Percentiles rank a stretch among this genome's conserved stretches.
Conservation (phyloP, 2,329 filamentous ascomycete genomes). For the Rutstroemia sp. region DNA sequence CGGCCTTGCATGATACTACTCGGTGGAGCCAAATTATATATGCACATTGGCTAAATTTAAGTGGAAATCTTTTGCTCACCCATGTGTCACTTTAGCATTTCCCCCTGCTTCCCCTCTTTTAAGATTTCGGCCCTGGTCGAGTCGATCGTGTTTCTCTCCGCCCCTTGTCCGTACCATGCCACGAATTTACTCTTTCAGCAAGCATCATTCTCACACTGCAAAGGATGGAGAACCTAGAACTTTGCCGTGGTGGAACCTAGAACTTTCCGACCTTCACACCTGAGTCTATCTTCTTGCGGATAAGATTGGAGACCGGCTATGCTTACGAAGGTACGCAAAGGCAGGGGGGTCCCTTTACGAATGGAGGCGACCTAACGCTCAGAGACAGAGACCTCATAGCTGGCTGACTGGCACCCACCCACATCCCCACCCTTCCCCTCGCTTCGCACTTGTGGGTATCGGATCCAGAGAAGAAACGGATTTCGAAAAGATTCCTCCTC, state of each 20-base stretch:
- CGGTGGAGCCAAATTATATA: neutral
- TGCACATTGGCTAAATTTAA: neutral
- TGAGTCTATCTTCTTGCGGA: neutral
- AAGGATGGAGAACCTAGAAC: neutral
- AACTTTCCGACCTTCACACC: neutral
- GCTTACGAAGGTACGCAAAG: neutral
- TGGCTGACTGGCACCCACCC: neutral
- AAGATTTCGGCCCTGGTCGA: neutral
- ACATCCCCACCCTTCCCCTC: neutral
- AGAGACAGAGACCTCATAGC: too few relatives aligned
- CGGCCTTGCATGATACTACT: neutral
- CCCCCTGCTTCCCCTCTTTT: slow-evolving; percentile 3
- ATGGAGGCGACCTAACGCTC: too few relatives aligned
- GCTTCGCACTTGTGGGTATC: neutral
- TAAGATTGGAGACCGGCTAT: neutral
- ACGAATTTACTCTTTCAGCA: slow-evolving; percentile 1
- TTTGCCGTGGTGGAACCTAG: neutral
- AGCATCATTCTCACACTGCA: neutral
- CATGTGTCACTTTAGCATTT: neutral
- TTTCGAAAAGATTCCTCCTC: neutral
- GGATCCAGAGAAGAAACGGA: neutral
- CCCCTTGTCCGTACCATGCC: neutral
- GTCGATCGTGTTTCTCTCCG: slow-evolving; percentile 7
- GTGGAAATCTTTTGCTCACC: neutral
- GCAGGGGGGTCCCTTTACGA: too few relatives aligned